Evolutionary conservation across 2,329 filamentous ascomycete species (phyloP), one percentile per base, ranked within the genome.

Genomic region (Trichothecium roseum): DNA sequence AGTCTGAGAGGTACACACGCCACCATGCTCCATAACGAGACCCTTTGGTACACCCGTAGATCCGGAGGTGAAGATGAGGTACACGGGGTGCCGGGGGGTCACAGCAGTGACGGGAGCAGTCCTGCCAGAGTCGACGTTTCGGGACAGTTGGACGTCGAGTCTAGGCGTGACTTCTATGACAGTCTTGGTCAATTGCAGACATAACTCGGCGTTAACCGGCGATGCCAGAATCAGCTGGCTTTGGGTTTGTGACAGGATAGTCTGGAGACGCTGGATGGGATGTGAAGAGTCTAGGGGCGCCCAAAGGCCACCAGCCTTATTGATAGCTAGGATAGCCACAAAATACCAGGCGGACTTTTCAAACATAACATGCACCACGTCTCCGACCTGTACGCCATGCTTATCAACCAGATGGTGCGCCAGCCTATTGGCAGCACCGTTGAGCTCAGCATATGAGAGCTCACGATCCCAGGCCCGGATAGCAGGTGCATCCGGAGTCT

Each of bases 231-330:
- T 44, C 18, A 62, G 40, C 12, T 47, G 47, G 12, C 59, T 61
- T 10, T 48, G 48, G 2, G 59, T 63, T 41, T 67, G 61, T 34
- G 64, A 54, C 5, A 64, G 53, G 20, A 68, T 65, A 26, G 59
- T 58, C 31, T 54, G 56, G 14, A 68, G 47, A 34, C 66, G 55
- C 10, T 60, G 59, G 40, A 60, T 55, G 2, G 66, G 64, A 38
- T 67, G 61, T 32, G 59, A 61, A 0, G 63, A 63, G 35, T 69
- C 65, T 20, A 60, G 64, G 9, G 68, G 53, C 3, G 61, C 60
- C 41, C 68, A 69, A 5, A 62, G 56, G 3, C 54, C 63, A 8
- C 66, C 66, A 12, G 64, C 49, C 43, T 68, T 68, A 58, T 68
- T 63, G 37, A 68, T 54, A 5, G 55, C 64, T 8, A 69, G 45